These are phyloP conservation scores for Microthyrium microscopicum DNA, from an alignment of 2,329 filamentous ascomycete species.

Conservation along the genomic window DNA sequence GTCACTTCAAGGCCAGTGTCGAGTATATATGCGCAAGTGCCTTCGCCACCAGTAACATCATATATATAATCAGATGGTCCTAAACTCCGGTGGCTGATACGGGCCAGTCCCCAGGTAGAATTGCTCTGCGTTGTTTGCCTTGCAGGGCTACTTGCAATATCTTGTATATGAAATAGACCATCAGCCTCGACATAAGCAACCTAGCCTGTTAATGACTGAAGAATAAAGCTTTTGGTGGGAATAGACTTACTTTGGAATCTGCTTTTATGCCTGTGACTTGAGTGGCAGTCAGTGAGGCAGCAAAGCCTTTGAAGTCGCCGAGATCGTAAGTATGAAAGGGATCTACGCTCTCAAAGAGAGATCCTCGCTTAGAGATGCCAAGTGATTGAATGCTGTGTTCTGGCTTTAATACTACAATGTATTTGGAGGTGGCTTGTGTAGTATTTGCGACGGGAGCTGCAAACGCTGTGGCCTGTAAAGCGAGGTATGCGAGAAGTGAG, in stretches of 20 bases:
- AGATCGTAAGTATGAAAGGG: slow-evolving; percentile 21
- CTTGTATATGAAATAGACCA: slow-evolving; percentile 1
- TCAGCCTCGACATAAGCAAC: slow-evolving; percentile 4
- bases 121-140: slow-evolving; percentile 18
- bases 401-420: slow-evolving; percentile 3
- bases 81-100: slow-evolving; percentile 20
- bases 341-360: too few species aligned
- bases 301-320: slow-evolving; percentile 23
- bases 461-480: too few species aligned
- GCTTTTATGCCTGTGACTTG: slow-evolving; percentile 16
- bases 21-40: slow-evolving; percentile 41
- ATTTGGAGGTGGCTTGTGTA: too few species aligned
- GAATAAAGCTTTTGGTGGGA: neutral
- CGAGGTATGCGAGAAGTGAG: too few species aligned
- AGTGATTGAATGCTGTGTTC: too few species aligned
- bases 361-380: too few species aligned
- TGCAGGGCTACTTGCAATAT: slow-evolving; percentile 6
- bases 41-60: slow-evolving; percentile 20
- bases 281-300: slow-evolving; percentile 18
- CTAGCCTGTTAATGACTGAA: neutral
- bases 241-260: slow-evolving; percentile 15
- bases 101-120: slow-evolving; percentile 25
- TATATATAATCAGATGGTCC: slow-evolving; percentile 21
- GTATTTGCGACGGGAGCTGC: too few species aligned
- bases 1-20: slow-evolving; percentile 45